Evolutionary conservation across 1,284 basidiomycete species (phyloP), one percentile per base, ranked within the genome.

Genomic region (Trichosporon ovoides): DNA sequence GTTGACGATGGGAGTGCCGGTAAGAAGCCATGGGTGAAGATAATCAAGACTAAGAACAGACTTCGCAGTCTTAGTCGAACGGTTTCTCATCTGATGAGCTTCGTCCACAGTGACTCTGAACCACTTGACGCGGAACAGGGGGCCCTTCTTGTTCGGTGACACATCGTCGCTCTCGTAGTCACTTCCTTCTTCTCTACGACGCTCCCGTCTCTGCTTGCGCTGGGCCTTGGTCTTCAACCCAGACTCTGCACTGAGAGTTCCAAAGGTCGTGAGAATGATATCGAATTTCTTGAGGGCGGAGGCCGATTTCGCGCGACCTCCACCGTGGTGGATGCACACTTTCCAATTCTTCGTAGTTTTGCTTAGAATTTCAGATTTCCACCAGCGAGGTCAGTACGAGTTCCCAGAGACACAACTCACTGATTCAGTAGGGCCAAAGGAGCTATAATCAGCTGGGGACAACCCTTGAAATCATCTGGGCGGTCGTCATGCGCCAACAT

Each of bases 51-150:
- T 62, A 18, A 66, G 67, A 18, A 68, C 62, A 0, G 72, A 66
- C 56, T 70, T 67, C 9, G 71, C 64, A 0, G 68, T 66, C 38
- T 64, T 66, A 0, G 75, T 78, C 2, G 55, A 55, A 36, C 62
- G 66, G 59, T 78, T 79, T 22, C 77, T 65, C 36, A 57, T 55
- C 54, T 56, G 34, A 46, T 72, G 77, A 1, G 77, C 77, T 58
- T 80, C 79, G 58, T 80, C 79, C 13, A 79, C 63, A 33, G 79
- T 69, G 48, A 79, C 68, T 16, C 79, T 66, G 61, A 72, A 79
- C 70, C 72, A 78, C 10, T 68, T 58, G 22, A 71, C 63, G 19
- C 68, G 55, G 35, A 75, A 68, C 3, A 77, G 56, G 4, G 73
- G 71, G 1, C 74, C 76, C 50, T 64, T 68, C 61, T 52, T 67